Evolutionary conservation across 306 rosid genomes (phyloP).

Genomic region (Begonia loranthoides): DNA sequence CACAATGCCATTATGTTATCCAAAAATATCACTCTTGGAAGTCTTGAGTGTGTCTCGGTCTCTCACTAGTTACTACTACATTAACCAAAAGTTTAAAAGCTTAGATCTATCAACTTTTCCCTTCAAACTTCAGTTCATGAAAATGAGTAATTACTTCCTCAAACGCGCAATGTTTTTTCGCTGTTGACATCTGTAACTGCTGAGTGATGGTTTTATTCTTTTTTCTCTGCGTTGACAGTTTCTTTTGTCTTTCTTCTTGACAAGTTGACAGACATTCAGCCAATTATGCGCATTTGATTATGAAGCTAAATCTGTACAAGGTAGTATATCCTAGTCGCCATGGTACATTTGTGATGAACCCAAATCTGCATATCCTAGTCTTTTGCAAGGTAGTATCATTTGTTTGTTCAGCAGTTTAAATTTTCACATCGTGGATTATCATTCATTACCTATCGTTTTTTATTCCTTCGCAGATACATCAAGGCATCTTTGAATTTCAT

Average conservation of each 20-base stretch:
- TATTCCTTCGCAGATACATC: constrained; percentile 68
- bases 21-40: too few species aligned
- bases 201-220: too few species aligned
- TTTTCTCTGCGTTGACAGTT: constrained; percentile 4
- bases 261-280: constrained; percentile 79
- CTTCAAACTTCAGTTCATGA: too few species aligned
- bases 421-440: constrained; percentile 14
- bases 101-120: too few species aligned
- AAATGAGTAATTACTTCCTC: too few species aligned
- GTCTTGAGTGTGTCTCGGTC: too few species aligned
- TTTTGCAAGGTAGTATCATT: constrained; percentile 56
- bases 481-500: constrained; percentile 86
- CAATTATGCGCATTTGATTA: constrained; percentile 78
- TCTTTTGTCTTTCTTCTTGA: constrained; percentile 9
- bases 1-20: too few species aligned
- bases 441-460: constrained; percentile 13
- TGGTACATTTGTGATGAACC: constrained; percentile 82
- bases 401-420: constrained; percentile 3
- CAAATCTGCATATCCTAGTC: constrained; percentile 79
- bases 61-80: too few species aligned
- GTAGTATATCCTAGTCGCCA: constrained; percentile 67
- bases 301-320: constrained; percentile 54
- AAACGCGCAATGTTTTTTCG: too few species aligned
- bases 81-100: too few species aligned
- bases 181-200: too few species aligned